Evolutionary conservation across 441 rosid genomes (phyloP), one percentile per base, ranked within the genome.

Genomic region (Croton laevigatus): DNA sequence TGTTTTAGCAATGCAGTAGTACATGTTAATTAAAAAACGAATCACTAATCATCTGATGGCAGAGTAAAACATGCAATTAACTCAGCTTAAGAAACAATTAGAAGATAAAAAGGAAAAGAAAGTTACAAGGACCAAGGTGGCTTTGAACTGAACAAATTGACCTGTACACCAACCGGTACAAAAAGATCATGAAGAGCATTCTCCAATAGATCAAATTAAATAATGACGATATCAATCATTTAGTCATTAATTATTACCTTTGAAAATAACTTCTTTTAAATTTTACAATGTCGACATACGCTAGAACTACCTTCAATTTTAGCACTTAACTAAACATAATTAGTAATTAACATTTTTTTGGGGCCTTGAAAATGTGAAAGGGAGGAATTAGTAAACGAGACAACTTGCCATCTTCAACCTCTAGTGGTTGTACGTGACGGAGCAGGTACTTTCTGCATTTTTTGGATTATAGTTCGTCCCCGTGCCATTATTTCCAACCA

Each of bases 391-490:
- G n/a, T n/a, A 19, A 11, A 62, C 44, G 32, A 27, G 44, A 48
- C 58, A 65, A 49, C 8, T 65, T 46, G 57, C 53, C 42, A 16
- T 10, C 57, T 65, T 3, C 13, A 23, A 48, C 17, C 46, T 16
- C 34, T 6, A 20, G 37, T 23, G 20, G 16, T 5, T 57, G 40
- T 16, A 11, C 23, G 38, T 17, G 14, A 68, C 42, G 42, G 38
- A 22, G 20, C 23, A 40, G 14, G 13, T 42, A 57, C 40, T 63
- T n/a, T 23, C 10, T 14, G 53, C 36, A 40, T 27, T 27, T n/a
- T 40, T 55, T 42, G 27, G 63, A 68, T 40, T 36, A 22, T 66
- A 37, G n/a, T 66, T 40, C 13, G 52, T 67, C 70, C 20, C 32
- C 20, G 23, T 57, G 16, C 4, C 19, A 40, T 17, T 65, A 10